These are phyloP conservation scores for Phialocephala subalpina DNA, from an alignment of 2,329 filamentous ascomycete genomes.

Conservation along the genomic window DNA sequence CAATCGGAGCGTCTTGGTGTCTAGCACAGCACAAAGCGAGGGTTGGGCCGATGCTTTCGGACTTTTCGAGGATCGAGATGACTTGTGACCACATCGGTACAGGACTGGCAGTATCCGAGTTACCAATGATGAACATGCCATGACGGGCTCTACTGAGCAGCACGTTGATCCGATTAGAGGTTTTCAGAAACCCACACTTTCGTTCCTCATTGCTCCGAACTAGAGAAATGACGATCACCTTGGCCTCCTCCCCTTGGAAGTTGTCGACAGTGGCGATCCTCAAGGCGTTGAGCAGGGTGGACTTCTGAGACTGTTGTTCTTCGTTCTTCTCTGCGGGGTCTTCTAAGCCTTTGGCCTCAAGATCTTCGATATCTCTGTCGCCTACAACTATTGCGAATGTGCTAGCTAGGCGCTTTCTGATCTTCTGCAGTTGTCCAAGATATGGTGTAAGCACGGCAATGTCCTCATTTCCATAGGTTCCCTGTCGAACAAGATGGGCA, in stretches of 20 bases:
- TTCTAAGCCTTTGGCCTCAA: constrained; percentile 47
- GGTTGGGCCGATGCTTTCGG: constrained; percentile 55
- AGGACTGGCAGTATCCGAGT: constrained; percentile 61
- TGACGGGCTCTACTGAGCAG: constrained; percentile 71
- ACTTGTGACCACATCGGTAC: constrained; percentile 72
- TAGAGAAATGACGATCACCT: constrained; percentile 73
- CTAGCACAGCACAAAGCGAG: constrained; percentile 2
- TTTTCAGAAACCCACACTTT: constrained; percentile 71
- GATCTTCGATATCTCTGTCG: constrained; percentile 66
- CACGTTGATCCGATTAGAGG: constrained; percentile 74
- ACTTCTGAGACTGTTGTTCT: constrained; percentile 44
- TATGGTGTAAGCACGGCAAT: constrained; percentile 78
- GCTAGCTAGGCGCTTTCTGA: constrained; percentile 53
- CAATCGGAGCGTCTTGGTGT: not conserved
- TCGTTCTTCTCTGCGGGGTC: constrained; percentile 27
- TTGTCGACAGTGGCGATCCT: constrained; percentile 71
- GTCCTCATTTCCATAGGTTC: constrained; percentile 64
- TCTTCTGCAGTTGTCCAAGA: constrained; percentile 61
- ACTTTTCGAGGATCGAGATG: constrained; percentile 55
- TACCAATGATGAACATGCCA: constrained; percentile 76
- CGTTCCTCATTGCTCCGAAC: constrained; percentile 70
- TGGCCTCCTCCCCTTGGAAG: constrained; percentile 80
- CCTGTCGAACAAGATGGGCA: constrained; percentile 70
- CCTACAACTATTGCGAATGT: constrained; percentile 69
- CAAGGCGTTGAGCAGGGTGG: constrained; percentile 48